phyloP scores from a whole-genome alignment of 2,329 filamentous ascomycete genomes.

The Colletotrichum simmondsii region DNA sequence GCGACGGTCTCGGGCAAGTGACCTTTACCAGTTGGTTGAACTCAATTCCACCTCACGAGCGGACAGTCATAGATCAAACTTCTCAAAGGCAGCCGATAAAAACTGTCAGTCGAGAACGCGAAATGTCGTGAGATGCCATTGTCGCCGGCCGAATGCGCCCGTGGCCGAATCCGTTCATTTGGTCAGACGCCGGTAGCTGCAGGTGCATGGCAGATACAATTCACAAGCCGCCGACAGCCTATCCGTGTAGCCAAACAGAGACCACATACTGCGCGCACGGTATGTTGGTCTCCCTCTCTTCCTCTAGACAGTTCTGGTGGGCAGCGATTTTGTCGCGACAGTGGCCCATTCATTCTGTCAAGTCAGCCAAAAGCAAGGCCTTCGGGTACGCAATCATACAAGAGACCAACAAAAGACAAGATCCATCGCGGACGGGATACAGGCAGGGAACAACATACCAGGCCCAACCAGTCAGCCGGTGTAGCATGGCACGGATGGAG shows the following conservation, averaged over 20 bases:
- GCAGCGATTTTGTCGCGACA: background rate
- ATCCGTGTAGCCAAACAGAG: background rate
- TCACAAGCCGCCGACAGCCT: background rate
- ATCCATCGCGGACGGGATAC: background rate
- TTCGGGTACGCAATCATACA: background rate
- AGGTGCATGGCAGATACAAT: slow-evolving; percentile 9
- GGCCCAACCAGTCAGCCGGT: slow-evolving; percentile 30
- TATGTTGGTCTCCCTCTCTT: background rate
- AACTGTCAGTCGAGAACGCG: background rate
- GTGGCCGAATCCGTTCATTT: background rate
- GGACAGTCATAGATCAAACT: background rate
- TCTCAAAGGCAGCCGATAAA: background rate
- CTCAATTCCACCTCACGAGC: slow-evolving; percentile 14
- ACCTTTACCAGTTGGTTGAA: background rate
- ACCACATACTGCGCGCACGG: background rate
- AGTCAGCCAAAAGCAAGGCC: background rate
- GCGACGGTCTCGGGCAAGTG: background rate
- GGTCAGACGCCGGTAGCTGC: slow-evolving; percentile 29
- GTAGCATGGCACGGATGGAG: slow-evolving; percentile 22
- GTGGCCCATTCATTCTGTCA: background rate
- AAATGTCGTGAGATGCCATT: background rate
- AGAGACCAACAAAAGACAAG: background rate
- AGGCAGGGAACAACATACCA: slow-evolving; percentile 8
- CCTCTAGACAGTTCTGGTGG: background rate
- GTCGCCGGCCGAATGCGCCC: background rate